Conservation (phyloP, 768 basidiomycete species). For the Mrakia hoshinonis region DNA sequence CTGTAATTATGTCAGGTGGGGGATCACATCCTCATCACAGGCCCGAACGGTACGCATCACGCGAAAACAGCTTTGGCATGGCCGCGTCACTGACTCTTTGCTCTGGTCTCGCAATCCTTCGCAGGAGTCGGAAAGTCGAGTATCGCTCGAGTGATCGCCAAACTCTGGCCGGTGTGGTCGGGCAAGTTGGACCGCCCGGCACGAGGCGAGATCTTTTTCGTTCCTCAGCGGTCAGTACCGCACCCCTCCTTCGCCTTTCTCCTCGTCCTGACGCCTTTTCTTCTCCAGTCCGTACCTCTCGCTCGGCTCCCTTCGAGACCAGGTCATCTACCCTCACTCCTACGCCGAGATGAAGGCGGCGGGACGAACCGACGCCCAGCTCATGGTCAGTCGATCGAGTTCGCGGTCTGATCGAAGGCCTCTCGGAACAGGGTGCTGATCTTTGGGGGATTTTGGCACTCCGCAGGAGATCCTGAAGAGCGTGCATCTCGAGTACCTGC, state of each 20-base stretch:
- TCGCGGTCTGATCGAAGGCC: too few species aligned
- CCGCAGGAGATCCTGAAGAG: conserved; percentile 55
- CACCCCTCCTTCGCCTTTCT: too few species aligned
- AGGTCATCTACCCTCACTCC: conserved; percentile 58
- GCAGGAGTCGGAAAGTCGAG: conserved; percentile 79
- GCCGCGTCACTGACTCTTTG: too few species aligned
- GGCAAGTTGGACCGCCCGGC: conserved; percentile 45
- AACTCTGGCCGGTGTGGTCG: conserved; percentile 63
- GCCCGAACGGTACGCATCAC: conserved; percentile 1
- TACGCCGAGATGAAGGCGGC: conserved; percentile 60
- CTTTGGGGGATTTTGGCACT: too few species aligned
- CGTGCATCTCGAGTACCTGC: conserved; percentile 76
- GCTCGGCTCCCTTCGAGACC: conserved; percentile 74
- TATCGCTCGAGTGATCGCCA: conserved; percentile 77
- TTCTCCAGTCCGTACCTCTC: conserved; percentile 87
- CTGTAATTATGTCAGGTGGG: conserved; percentile 1
- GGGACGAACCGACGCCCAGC: conserved; percentile 57
- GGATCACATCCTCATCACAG: conserved; percentile 27
- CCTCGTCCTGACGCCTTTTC: too few species aligned
- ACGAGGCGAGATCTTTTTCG: conserved; percentile 51
- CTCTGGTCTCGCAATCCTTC: too few species aligned
- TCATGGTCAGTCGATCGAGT: conserved; percentile 50
- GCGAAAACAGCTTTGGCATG: too few species aligned
- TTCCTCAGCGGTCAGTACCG: conserved; percentile 60
- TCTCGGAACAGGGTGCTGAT: too few species aligned